Percentiles rank a stretch among this genome's conserved stretches.
Conservation (phyloP, 768 basidiomycete species). For the Paxillus involutus region DNA sequence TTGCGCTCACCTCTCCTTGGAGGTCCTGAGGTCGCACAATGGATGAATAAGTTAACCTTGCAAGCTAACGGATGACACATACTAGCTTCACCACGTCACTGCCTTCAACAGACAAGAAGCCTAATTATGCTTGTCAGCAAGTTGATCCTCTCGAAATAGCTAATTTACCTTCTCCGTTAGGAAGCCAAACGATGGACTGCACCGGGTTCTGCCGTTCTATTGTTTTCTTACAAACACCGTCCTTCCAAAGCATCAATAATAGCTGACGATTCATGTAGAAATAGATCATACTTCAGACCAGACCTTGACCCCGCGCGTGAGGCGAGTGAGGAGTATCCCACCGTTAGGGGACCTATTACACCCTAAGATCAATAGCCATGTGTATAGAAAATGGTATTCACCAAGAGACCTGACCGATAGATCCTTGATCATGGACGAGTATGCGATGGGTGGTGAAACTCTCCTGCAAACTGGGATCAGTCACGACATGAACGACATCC, state of each 20-base stretch:
- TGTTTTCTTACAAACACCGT: slow-evolving; percentile 51
- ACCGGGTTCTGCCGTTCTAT: slow-evolving; percentile 47
- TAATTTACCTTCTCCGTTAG: slow-evolving; percentile 43
- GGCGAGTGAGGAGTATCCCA: slow-evolving; percentile 44
- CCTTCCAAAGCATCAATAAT: slow-evolving; percentile 28
- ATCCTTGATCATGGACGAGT: slow-evolving; percentile 51
- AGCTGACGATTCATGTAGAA: not conserved
- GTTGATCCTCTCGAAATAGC: slow-evolving; percentile 5
- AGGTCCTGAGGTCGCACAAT: slow-evolving; percentile 36
- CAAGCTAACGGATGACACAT: slow-evolving; percentile 10
- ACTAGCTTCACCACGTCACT: slow-evolving; percentile 48
- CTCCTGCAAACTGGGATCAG: slow-evolving; percentile 33
- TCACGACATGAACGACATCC: slow-evolving; percentile 5
- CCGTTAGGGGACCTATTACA: slow-evolving; percentile 48
- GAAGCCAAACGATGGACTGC: slow-evolving; percentile 55
- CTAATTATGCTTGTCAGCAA: slow-evolving; percentile 28
- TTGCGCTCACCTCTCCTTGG: slow-evolving; percentile 33
- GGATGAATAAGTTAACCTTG: slow-evolving; percentile 13
- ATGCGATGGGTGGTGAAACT: slow-evolving; percentile 43
- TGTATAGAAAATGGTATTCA: slow-evolving; percentile 14
- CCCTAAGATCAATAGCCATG: slow-evolving; percentile 4
- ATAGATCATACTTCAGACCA: slow-evolving; percentile 45
- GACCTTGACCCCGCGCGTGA: slow-evolving; percentile 49
- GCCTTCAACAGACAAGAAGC: slow-evolving; percentile 54
- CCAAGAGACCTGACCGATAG: slow-evolving; percentile 57